Conservation (phyloP, 2,329 filamentous ascomycete species). For the Fusarium nematophilum region DNA sequence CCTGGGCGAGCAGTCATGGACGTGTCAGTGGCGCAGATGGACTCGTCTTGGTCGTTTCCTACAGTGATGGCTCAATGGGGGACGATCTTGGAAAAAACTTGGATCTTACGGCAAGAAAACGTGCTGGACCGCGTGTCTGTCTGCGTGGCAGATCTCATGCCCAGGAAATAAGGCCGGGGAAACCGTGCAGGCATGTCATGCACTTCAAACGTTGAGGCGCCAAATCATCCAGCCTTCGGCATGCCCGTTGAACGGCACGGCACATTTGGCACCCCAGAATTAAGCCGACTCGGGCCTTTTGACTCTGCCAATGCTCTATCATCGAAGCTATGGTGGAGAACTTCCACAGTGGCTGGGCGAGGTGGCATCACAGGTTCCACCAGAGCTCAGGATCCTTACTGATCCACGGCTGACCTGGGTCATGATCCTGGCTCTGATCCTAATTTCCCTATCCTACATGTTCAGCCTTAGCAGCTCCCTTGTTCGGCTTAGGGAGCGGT, state of each 20-base stretch:
- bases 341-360: too few species aligned
- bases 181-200: too few species aligned
- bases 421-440: constrained; percentile 24
- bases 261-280: not conserved
- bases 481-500: too few species aligned
- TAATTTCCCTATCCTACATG: not conserved
- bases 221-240: not conserved
- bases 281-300: not conserved
- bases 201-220: too few species aligned
- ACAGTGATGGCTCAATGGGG: not conserved
- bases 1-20: constrained; percentile 11
- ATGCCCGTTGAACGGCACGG: not conserved
- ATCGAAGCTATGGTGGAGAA: not conserved
- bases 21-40: constrained; percentile 36
- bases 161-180: not conserved
- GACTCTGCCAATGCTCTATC: not conserved
- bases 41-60: constrained; percentile 15
- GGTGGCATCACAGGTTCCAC: too few species aligned
- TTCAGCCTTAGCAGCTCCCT: too few species aligned
- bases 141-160: not conserved
- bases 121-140: too few species aligned
- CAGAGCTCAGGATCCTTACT: too few species aligned
- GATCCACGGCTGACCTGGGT: constrained; percentile 12
- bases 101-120: not conserved
- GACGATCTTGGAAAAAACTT: not conserved